Percentiles rank a stretch among this genome's conserved stretches.
Conservation (phyloP, 2,329 filamentous ascomycete species). For the Endothia cerciana region DNA sequence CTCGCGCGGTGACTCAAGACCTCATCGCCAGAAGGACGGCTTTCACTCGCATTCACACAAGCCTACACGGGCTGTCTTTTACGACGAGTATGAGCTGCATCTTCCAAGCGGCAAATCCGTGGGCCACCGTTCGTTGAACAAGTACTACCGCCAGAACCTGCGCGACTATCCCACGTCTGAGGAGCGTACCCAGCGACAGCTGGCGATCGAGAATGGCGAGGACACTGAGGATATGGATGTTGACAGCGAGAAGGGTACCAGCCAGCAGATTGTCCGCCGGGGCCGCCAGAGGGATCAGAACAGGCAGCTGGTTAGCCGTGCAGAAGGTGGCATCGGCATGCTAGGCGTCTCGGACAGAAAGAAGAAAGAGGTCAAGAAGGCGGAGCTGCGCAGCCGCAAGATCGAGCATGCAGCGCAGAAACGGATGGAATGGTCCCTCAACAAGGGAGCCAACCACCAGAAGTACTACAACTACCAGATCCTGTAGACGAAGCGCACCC, state of each 20-base stretch:
- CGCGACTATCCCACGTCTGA: conserved; percentile 79
- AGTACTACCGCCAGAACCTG: conserved; percentile 92
- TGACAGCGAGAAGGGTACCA: conserved; percentile 43
- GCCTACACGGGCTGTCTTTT: conserved; percentile 75
- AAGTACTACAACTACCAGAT: conserved; percentile 59
- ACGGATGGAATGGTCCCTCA: conserved; percentile 70
- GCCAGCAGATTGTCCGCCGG: conserved; percentile 41
- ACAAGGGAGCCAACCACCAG: conserved; percentile 77
- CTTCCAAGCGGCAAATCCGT: conserved; percentile 87
- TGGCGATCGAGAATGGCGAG: conserved; percentile 58
- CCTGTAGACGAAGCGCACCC: conserved; percentile 39
- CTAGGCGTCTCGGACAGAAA: conserved; percentile 74
- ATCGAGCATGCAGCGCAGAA: conserved; percentile 64
- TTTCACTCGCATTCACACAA: conserved; percentile 85
- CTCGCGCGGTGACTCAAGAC: conserved; percentile 69
- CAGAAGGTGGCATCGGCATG: conserved; percentile 77
- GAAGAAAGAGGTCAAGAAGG: conserved; percentile 67
- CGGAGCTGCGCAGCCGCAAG: conserved; percentile 72
- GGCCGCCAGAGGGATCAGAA: conserved; percentile 46
- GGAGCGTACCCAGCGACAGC: conserved; percentile 68
- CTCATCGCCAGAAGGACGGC: conserved; percentile 75
- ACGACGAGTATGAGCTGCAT: conserved; percentile 92
- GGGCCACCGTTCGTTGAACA: conserved; percentile 84
- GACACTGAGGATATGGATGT: conserved; percentile 43
- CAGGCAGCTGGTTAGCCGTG: conserved; percentile 65